Conservation (phyloP, 768 basidiomycete species). For the Epithele typhae region DNA sequence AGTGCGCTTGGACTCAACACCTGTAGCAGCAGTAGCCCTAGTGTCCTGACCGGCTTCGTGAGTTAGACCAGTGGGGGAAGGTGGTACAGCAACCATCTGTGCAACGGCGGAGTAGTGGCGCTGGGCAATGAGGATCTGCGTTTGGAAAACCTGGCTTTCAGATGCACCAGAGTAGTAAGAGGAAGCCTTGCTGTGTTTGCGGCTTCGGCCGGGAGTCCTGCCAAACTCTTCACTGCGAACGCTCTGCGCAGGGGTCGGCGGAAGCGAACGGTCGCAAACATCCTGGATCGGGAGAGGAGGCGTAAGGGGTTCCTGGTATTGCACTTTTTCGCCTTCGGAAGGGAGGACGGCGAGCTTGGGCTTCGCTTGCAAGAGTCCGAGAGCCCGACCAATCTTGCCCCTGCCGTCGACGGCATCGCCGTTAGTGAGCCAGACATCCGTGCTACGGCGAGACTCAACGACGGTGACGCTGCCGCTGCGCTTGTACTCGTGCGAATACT, state of each 20-base stretch:
- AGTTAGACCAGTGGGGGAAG: constrained; percentile 32
- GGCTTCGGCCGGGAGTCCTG: constrained; percentile 19
- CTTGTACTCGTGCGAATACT: constrained; percentile 55
- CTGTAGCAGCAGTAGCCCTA: constrained; percentile 18
- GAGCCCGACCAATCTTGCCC: constrained; percentile 52
- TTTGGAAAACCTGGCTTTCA: constrained; percentile 46
- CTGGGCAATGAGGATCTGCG: constrained; percentile 67
- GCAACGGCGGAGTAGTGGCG: constrained; percentile 70
- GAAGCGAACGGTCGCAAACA: constrained; percentile 44
- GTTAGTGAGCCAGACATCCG: constrained; percentile 70
- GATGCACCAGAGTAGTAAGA: constrained; percentile 50
- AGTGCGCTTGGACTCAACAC: constrained; percentile 12
- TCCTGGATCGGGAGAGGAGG: constrained; percentile 65
- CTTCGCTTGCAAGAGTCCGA: constrained; percentile 57
- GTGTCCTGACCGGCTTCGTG: neutral
- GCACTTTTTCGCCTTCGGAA: constrained; percentile 38
- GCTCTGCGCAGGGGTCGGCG: constrained; percentile 47
- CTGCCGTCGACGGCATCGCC: constrained; percentile 72
- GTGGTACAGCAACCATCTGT: constrained; percentile 54
- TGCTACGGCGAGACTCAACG: constrained; percentile 66
- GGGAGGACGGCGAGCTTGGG: constrained; percentile 71
- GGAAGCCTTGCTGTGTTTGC: constrained; percentile 50
- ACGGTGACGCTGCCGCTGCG: constrained; percentile 59
- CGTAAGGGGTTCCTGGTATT: constrained; percentile 38
- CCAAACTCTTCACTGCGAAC: constrained; percentile 57